phyloP scores from a whole-genome alignment of 352 stramenopile genomes.

The Peronospora tabacina region DNA sequence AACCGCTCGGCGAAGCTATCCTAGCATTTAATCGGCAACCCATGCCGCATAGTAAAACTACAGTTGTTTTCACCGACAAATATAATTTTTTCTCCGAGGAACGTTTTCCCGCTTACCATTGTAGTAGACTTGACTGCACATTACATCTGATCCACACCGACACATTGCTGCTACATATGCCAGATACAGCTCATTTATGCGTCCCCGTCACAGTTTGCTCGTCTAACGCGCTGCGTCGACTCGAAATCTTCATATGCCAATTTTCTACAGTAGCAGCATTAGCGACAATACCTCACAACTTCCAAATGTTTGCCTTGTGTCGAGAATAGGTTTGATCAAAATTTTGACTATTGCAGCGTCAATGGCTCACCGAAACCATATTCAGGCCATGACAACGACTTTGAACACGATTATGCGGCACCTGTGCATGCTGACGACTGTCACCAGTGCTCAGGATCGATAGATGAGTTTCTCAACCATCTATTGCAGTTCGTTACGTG shows the following conservation, averaged over 20 bases:
- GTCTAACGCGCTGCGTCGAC: too few species aligned
- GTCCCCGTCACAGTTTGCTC: too few species aligned
- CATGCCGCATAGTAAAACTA: too few species aligned
- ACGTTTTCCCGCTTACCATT: too few species aligned
- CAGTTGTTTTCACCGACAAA: too few species aligned
- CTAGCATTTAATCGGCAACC: too few species aligned
- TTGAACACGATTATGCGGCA: constrained; percentile 16
- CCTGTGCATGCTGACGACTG: constrained; percentile 8
- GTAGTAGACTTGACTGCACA: too few species aligned
- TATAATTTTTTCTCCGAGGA: too few species aligned
- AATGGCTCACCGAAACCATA: constrained; percentile 12
- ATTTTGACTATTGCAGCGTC: neutral
- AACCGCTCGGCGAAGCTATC: too few species aligned
- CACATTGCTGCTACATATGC: too few species aligned
- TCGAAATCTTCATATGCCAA: constrained; percentile 12
- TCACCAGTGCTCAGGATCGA: constrained; percentile 17
- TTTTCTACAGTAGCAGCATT: constrained; percentile 12
- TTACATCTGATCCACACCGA: too few species aligned
- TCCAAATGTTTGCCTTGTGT: constrained; percentile 5
- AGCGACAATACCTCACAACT: constrained; percentile 23
- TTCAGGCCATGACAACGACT: constrained; percentile 5
- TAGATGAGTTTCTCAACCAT: constrained; percentile 43
- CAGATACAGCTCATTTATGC: too few species aligned
- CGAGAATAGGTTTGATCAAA: constrained; percentile 1
- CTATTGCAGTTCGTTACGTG: constrained; percentile 39